These are phyloP conservation scores for Furcasterigmium furcatum DNA, from an alignment of 2,329 filamentous ascomycete species.

Conservation along the genomic window DNA sequence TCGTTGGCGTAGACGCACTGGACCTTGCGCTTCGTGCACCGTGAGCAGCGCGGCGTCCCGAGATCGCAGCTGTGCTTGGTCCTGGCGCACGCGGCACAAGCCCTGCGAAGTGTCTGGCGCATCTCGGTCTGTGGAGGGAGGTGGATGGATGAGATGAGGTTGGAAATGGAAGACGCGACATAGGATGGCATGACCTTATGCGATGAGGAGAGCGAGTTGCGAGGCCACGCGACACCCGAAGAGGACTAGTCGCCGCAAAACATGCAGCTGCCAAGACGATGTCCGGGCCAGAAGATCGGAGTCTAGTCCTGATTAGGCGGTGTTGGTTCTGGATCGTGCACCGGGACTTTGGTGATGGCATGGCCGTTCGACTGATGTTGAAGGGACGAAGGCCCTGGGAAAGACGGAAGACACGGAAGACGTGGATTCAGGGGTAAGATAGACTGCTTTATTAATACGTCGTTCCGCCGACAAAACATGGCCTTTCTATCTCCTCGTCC, in stretches of 20 bases:
- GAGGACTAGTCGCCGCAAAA: slow-evolving; percentile 25
- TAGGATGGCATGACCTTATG: too few relatives aligned
- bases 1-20: slow-evolving; percentile 52
- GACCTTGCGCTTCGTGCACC: slow-evolving; percentile 45
- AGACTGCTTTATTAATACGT: too few relatives aligned
- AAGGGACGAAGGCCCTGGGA: too few relatives aligned
- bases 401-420: too few relatives aligned
- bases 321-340: too few relatives aligned
- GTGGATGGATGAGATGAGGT: neutral
- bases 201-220: too few relatives aligned
- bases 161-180: neutral
- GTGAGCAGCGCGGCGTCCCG: slow-evolving; percentile 48
- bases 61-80: slow-evolving; percentile 55
- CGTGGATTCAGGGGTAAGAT: too few relatives aligned
- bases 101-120: slow-evolving; percentile 54
- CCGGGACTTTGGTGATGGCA: too few relatives aligned
- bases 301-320: slow-evolving; percentile 23
- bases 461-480: too few relatives aligned
- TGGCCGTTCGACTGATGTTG: too few relatives aligned
- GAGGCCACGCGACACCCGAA: slow-evolving; percentile 6
- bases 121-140: slow-evolving; percentile 28
- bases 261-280: slow-evolving; percentile 1
- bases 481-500: too few relatives aligned
- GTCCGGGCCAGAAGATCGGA: slow-evolving; percentile 18
- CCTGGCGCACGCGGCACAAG: slow-evolving; percentile 52